Base-by-base conservation (phyloP, 1,284 basidiomycete genomes). In the Marasmius sp. region DNA sequence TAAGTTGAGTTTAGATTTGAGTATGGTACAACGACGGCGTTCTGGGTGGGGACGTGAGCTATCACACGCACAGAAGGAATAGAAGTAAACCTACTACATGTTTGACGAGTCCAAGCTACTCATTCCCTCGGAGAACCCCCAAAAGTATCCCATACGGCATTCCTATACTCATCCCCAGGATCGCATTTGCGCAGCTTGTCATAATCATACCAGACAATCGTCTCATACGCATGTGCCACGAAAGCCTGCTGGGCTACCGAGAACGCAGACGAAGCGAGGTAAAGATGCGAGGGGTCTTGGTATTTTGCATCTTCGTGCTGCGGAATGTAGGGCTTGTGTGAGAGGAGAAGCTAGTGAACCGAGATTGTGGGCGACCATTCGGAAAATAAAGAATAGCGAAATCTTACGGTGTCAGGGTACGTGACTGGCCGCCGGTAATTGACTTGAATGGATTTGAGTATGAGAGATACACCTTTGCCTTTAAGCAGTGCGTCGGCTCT, bases 201-300 rank as follows among this genome's bases (percentile, higher is more conserved):
- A 65, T 91, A 91, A 70, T 90, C 85, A 62, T 91, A 92, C 90
- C 90, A 92, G 10, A 90, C 89, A 27, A 89, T 70, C 6, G 81
- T 79, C 57, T 86, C 84, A 68, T 85, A 83, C 1, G 85, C 83
- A 62, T 86, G 81, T 0, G 88, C 82, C 6, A 91, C 89, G 58
- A 89, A 77, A 8, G 80, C 74, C 47, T 79, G 76, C 69, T 91
- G 89, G 8, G 77, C 69, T 52, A 87, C 79, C 9, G 88, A 90
- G 73, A 85, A 91, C 18, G 87, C 84, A 20, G 79, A 79, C 8
- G 82, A 82, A 14, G 73, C 73, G 43, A 86, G 74, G 54, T 77
- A 72, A 70, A 91, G 85, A 60, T 78, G 72, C 9, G 72, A 69
- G 59, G 79, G 76, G 1, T 65, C 53, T 27, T 65, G 63, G 43